Conservation (phyloP, 179 eudicot species). For the Silene vulgaris region DNA sequence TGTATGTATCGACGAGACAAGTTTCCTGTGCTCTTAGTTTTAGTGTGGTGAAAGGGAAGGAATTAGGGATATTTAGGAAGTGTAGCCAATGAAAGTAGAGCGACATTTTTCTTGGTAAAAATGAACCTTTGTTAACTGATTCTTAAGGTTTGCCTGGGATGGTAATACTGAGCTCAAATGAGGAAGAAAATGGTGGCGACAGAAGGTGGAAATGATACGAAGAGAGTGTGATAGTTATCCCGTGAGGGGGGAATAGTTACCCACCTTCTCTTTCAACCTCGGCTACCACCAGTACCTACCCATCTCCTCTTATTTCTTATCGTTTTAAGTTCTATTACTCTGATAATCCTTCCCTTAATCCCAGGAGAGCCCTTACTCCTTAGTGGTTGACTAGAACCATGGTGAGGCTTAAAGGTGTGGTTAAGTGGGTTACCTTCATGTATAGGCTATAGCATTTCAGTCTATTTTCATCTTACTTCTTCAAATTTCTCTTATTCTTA, state of each 20-base stretch:
- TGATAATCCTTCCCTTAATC: too few relatives aligned
- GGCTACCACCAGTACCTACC: neutral
- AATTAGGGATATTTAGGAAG: neutral
- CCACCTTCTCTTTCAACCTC: neutral
- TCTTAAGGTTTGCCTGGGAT: too few relatives aligned
- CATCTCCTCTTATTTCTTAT: neutral
- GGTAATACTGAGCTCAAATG: too few relatives aligned
- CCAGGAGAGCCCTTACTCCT: neutral
- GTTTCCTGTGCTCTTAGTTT: neutral
- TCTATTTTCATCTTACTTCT: neutral
- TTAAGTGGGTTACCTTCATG: neutral
- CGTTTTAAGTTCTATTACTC: neutral
- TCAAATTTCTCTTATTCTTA: too few relatives aligned
- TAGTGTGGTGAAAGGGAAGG: neutral
- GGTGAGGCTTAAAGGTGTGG: conserved; percentile 4
- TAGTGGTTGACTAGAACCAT: neutral
- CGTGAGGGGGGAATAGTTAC: neutral
- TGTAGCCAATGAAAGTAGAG: neutral
- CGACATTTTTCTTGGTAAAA: neutral
- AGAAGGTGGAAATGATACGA: neutral
- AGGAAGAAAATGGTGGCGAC: neutral
- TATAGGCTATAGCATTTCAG: neutral
- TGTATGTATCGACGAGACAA: neutral
- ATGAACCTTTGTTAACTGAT: neutral
- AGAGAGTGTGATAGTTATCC: neutral